Evolutionary conservation across 768 basidiomycete species (phyloP).

Genomic region (Phaeotremella fagi): DNA sequence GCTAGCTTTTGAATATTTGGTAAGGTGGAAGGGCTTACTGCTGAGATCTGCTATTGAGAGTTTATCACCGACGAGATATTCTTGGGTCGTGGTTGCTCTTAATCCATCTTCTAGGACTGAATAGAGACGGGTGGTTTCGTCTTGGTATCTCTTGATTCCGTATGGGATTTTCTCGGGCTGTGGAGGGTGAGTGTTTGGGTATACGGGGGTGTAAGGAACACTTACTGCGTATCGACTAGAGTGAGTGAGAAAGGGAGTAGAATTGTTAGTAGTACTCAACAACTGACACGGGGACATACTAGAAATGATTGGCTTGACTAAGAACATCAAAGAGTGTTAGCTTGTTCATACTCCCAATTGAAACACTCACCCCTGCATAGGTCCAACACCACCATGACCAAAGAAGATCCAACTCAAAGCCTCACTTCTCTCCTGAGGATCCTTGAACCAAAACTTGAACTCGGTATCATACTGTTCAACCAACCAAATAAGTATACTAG

Average conservation of each 20-base stretch:
- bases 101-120: conserved; percentile 76
- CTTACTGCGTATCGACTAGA: conserved; percentile 37
- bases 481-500: conserved; percentile 77
- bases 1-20: not conserved
- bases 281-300: conserved; percentile 48
- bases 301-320: conserved; percentile 64
- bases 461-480: conserved; percentile 70
- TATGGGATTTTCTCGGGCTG: conserved; percentile 45
- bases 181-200: not conserved
- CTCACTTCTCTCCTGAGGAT: conserved; percentile 60
- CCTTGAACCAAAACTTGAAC: conserved; percentile 62
- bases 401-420: conserved; percentile 85
- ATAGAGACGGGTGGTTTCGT: conserved; percentile 78
- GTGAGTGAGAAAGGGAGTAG: not conserved
- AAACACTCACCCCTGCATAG: conserved; percentile 74
- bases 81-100: conserved; percentile 54
- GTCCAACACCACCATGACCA: conserved; percentile 56
- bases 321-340: conserved; percentile 6
- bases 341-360: not conserved
- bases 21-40: conserved; percentile 20
- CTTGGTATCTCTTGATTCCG: conserved; percentile 59
- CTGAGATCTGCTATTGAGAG: conserved; percentile 58
- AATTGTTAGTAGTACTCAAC: conserved; percentile 46
- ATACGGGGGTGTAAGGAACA: not conserved
- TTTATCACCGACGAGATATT: conserved; percentile 73